Percentiles rank a stretch among this genome's conserved stretches.
phyloP scores from a whole-genome alignment of 345 rosid genomes.

The Hibiscus syriacus region DNA sequence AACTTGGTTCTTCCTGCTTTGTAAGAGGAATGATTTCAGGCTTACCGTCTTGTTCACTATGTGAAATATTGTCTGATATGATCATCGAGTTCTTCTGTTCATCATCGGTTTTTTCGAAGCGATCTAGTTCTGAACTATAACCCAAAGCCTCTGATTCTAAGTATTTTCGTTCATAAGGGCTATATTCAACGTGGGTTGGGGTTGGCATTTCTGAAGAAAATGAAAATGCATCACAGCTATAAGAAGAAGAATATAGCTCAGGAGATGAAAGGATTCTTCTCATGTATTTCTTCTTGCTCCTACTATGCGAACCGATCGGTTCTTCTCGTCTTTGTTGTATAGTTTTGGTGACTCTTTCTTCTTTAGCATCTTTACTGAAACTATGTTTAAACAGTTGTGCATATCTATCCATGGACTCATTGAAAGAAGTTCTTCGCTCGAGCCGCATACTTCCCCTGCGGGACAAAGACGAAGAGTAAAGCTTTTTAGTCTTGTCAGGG shows the following conservation, averaged over 20 bases:
- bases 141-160: slow-evolving; percentile 19
- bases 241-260: slow-evolving; percentile 33
- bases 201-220: slow-evolving; percentile 17
- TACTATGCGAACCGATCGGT: slow-evolving; percentile 6
- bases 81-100: background rate
- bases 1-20: slow-evolving; percentile 22
- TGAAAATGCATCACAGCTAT: slow-evolving; percentile 19
- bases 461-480: slow-evolving; percentile 3
- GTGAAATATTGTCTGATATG: background rate
- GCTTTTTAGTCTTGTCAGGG: slow-evolving; percentile 4
- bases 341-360: slow-evolving; percentile 17
- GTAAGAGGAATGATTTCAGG: slow-evolving; percentile 1
- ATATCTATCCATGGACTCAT: slow-evolving; percentile 30
- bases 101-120: slow-evolving; percentile 5
- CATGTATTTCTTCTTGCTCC: slow-evolving; percentile 24
- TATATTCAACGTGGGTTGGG: slow-evolving; percentile 6
- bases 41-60: background rate
- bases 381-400: background rate
- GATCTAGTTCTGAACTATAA: slow-evolving; percentile 12
- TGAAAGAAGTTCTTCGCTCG: slow-evolving; percentile 45
- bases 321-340: slow-evolving; percentile 10
- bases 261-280: slow-evolving; percentile 61
- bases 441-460: slow-evolving; percentile 8
- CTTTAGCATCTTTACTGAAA: slow-evolving; percentile 40
- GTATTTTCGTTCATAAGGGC: slow-evolving; percentile 21